Evolutionary conservation across 352 stramenopile genomes (phyloP).

Genomic region (Blastocystis sp.): DNA sequence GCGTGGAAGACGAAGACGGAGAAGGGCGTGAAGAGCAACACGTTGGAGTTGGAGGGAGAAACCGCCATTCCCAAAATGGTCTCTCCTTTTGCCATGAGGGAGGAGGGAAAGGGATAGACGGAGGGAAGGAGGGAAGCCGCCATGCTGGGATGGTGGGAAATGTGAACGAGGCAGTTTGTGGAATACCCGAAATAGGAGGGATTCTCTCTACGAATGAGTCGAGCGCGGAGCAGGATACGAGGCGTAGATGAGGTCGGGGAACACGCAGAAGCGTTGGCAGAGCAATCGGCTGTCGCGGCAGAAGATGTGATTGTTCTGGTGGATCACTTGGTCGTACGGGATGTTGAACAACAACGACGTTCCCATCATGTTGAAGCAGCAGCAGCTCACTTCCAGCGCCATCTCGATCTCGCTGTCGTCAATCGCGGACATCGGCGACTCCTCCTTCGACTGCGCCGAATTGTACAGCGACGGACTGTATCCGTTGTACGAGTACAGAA

Average conservation of each 20-base stretch:
- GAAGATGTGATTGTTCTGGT: constrained; percentile 16
- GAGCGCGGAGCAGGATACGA: background rate
- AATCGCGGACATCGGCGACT: background rate
- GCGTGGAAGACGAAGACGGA: constrained; percentile 42
- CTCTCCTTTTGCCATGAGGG: background rate
- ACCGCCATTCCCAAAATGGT: background rate
- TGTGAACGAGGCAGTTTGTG: constrained; percentile 1
- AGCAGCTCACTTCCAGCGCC: constrained; percentile 46
- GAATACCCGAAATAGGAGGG: constrained; percentile 53
- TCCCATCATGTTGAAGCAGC: constrained; percentile 35
- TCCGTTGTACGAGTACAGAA: constrained; percentile 40
- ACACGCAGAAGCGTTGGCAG: constrained; percentile 29
- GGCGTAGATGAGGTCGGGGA: constrained; percentile 1
- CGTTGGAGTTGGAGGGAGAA: constrained; percentile 4
- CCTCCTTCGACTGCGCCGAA: background rate
- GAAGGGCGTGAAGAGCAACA: constrained; percentile 26
- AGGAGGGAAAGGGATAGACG: background rate
- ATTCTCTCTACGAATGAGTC: constrained; percentile 2
- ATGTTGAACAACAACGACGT: constrained; percentile 53
- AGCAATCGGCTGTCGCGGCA: constrained; percentile 32
- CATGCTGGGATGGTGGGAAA: background rate
- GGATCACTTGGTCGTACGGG: constrained; percentile 49
- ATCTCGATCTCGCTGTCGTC: background rate
- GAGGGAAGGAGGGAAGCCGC: constrained; percentile 6
- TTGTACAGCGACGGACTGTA: background rate